Base-by-base conservation (phyloP, 768 basidiomycete species). In the Rickenella mellea region DNA sequence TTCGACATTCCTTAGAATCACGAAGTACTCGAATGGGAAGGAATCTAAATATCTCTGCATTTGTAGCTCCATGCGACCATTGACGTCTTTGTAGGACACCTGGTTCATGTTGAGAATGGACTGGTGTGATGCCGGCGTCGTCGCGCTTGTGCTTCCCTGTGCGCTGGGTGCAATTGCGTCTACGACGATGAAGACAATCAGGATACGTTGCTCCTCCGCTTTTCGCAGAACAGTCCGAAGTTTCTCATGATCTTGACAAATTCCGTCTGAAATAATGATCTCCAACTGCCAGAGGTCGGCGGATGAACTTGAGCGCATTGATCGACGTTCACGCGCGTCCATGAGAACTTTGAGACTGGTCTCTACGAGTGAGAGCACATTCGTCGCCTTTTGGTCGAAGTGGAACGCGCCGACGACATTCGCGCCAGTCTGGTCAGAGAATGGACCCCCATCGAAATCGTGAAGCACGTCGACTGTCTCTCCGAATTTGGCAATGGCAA, bases 201-300 rank as follows among this genome's bases (percentile, higher is more conserved):
- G 83, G 52, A 98, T 81, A 22, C 83, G 73, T 59, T 91, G 87
- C 52, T 88, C 93, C 51, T 83, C 78, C 4, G 94, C 96, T 50
- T 76, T 78, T 27, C 96, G 71, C 15, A 99, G 68, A 22, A 88
- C 62, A 2, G 79, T 78, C 27, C 84, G 78, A 39, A 99, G 69
- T 50, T 73, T 70, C 30, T 92, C 86, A 60, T 97, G 93, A 55
- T 96, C 88, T 58, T 98, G 91, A 57, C 93, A 98, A 51, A 97
- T 85, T n/a, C 96, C 96, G 54, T 99, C 96, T 12, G 92, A 97
- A 47, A 99, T 90, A 70, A 99, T 96, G 64, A 98, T 88, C 60
- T 97, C 78, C 41, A 99, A 73, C 58, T 99, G 96, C 96, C 96
- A 98, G 19, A 99, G 68, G 48, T 98, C 92, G 14, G 76, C 73